These are phyloP conservation scores for Pelargonium fulgidum DNA, from an alignment of 441 rosid genomes.

Conservation along the genomic window DNA sequence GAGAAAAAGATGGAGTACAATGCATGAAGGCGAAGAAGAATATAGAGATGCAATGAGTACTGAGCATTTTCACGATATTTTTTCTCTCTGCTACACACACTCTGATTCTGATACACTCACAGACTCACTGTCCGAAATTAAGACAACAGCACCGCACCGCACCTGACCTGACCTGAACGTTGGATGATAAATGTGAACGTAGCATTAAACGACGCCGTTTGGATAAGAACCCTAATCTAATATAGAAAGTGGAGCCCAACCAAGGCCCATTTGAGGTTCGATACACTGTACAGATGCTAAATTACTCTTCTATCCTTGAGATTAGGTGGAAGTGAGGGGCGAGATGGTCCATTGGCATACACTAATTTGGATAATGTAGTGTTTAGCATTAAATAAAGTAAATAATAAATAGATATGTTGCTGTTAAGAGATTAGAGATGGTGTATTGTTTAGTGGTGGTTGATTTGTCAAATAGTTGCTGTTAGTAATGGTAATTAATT, in stretches of 20 bases:
- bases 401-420: background rate
- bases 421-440: background rate
- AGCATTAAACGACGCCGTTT: background rate
- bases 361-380: background rate
- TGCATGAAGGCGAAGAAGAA: conserved; percentile 10
- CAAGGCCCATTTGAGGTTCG: too few relatives aligned
- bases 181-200: conserved; percentile 3
- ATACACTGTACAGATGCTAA: too few relatives aligned
- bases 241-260: too few relatives aligned
- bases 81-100: background rate
- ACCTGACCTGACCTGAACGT: background rate
- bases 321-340: background rate
- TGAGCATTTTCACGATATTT: conserved; percentile 3
- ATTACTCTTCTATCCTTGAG: too few relatives aligned
- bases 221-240: too few relatives aligned
- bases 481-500: conserved; percentile 3
- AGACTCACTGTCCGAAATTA: conserved; percentile 7
- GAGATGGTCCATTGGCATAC: background rate
- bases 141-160: conserved; percentile 8
- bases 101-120: conserved; percentile 1
- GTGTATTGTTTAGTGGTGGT: background rate
- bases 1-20: background rate
- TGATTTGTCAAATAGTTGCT: conserved; percentile 7
- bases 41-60: background rate
- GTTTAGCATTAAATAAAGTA: background rate